These are phyloP conservation scores for Omphalotus olearius DNA, from an alignment of 1,284 basidiomycete genomes.

Conservation along the genomic window DNA sequence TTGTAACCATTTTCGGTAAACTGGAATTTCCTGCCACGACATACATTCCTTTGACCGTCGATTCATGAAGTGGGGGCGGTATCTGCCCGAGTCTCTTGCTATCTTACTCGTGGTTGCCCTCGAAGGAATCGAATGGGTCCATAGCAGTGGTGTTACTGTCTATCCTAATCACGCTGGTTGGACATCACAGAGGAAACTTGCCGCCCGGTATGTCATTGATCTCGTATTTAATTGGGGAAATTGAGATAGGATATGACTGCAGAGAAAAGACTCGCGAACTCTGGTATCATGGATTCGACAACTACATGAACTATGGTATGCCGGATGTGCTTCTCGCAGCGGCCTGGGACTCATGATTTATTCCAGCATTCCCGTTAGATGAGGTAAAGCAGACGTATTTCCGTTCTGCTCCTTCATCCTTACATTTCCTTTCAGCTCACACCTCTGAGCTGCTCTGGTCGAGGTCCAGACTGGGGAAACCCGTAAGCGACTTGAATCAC, in stretches of 20 bases:
- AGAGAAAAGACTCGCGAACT: conserved; percentile 70
- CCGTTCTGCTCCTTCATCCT: conserved; percentile 12
- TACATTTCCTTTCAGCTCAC: conserved; percentile 50
- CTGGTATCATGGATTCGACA: conserved; percentile 81
- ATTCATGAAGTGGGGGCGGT: conserved; percentile 62
- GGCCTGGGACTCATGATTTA: conserved; percentile 8
- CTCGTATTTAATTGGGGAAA: background rate
- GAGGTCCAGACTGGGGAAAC: conserved; percentile 76
- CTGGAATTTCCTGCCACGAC: conserved; percentile 4
- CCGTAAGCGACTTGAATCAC: conserved; percentile 49
- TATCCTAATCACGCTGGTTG: conserved; percentile 40
- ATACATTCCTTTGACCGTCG: conserved; percentile 3
- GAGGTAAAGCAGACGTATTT: conserved; percentile 43
- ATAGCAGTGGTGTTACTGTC: conserved; percentile 29
- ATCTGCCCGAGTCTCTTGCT: conserved; percentile 56
- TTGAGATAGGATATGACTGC: conserved; percentile 9
- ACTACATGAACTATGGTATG: conserved; percentile 76
- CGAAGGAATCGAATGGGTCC: conserved; percentile 38
- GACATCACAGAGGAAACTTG: conserved; percentile 56
- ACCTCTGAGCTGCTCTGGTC: conserved; percentile 81
- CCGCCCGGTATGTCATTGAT: conserved; percentile 47
- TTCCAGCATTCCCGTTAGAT: conserved; percentile 76
- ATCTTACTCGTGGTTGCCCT: conserved; percentile 42
- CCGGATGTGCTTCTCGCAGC: conserved; percentile 8
- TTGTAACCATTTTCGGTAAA: background rate